Percentiles rank a stretch among this genome's conserved stretches.
phyloP scores from a whole-genome alignment of 2,329 filamentous ascomycete genomes.

The Chaetomium sp. region DNA sequence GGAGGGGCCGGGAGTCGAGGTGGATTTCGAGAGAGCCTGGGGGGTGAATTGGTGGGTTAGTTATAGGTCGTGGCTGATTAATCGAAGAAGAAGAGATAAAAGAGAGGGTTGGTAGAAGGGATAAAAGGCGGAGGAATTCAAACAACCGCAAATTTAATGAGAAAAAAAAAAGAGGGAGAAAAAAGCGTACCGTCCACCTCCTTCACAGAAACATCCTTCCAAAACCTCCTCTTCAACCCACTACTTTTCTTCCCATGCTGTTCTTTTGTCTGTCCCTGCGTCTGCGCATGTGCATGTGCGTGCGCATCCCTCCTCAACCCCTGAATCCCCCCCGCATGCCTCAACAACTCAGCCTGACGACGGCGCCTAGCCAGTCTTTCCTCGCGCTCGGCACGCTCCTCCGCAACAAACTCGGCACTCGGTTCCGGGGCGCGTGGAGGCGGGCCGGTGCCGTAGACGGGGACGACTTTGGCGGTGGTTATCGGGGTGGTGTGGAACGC shows the following conservation, averaged over 20 bases:
- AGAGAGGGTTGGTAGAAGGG: not conserved
- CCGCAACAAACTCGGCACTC: conserved; percentile 26
- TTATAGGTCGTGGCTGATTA: not conserved
- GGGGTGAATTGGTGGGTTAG: not conserved
- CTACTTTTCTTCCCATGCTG: conserved; percentile 1
- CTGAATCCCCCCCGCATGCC: conserved; percentile 44
- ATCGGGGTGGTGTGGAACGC: conserved; percentile 23
- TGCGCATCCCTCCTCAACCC: conserved; percentile 14
- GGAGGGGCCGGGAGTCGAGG: conserved; percentile 73
- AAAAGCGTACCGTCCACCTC: conserved; percentile 53
- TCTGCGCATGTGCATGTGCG: not conserved
- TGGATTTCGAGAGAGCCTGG: conserved; percentile 53
- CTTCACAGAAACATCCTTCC: conserved; percentile 72
- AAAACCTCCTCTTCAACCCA: conserved; percentile 67
- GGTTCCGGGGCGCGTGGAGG: conserved; percentile 51
- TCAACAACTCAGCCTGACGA: conserved; percentile 49
- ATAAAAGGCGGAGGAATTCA: not conserved
- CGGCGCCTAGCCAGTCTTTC: conserved; percentile 44
- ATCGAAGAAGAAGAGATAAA: not conserved
- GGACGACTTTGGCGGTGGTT: conserved; percentile 23
- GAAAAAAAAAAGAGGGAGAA: not conserved
- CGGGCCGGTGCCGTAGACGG: conserved; percentile 35
- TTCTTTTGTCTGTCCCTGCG: not conserved
- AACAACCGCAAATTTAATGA: too few species aligned
- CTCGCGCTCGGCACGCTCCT: conserved; percentile 33